These are phyloP conservation scores for Globomyces pollinis-pini DNA, from an alignment of 192 early-diverging fungal genomes.

Conservation along the genomic window DNA sequence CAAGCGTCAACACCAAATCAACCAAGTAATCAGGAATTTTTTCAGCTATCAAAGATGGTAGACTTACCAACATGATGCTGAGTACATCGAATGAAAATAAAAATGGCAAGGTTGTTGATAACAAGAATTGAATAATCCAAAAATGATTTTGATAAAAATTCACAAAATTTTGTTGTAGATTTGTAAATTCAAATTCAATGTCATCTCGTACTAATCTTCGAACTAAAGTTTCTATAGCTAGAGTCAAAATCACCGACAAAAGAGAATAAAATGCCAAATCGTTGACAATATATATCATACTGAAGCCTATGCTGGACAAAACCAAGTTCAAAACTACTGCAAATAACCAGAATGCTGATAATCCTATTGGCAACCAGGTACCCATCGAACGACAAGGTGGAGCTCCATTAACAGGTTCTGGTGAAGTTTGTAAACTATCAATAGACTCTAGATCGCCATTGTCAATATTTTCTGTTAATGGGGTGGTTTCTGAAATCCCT, in stretches of 20 bases:
- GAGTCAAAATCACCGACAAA: neutral
- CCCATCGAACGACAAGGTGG: neutral
- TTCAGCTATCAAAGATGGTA: conserved; percentile 20
- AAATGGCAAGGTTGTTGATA: conserved; percentile 14
- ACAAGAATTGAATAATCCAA: conserved; percentile 14
- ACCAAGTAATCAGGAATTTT: conserved; percentile 11
- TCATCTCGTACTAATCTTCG: neutral
- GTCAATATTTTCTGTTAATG: neutral
- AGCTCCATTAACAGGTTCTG: neutral
- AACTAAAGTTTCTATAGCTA: neutral
- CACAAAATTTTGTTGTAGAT: neutral
- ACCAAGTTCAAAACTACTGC: neutral
- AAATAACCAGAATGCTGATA: neutral
- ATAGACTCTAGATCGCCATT: neutral
- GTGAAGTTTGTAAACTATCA: neutral
- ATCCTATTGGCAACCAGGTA: neutral
- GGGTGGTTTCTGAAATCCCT: neutral
- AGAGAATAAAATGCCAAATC: neutral
- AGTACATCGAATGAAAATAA: conserved; percentile 9
- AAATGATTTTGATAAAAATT: conserved; percentile 13
- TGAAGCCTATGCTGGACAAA: neutral
- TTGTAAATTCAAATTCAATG: neutral
- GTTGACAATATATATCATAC: neutral
- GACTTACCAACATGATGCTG: neutral
- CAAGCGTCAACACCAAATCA: conserved; percentile 20